Evolutionary conservation across 331 rosid species (phyloP), one percentile per base, ranked within the genome.

Genomic region (Dryas integrifolia): DNA sequence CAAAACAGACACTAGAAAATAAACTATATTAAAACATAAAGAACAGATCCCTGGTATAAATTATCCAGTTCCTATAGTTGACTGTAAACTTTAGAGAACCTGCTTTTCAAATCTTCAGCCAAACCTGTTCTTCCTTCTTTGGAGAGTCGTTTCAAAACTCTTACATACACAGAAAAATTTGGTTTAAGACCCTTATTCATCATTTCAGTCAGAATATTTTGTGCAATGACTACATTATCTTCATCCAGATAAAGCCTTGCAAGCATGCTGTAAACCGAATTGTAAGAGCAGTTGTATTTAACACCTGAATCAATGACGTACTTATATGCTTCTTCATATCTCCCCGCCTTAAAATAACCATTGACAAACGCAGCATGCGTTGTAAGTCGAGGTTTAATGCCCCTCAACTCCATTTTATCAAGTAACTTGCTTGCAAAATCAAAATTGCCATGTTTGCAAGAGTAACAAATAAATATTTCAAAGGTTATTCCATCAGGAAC

Each of bases 161-260:
- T 81, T 60, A 4, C 61, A 60, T 79, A 92, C 55, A 83, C 89
- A 0, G 84, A 53, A 72, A 76, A 79, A 47, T 84, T 67, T 55
- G 97, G 97, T 76, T 67, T 82, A 47, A 92, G 84, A 69, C 92
- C 98, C 65, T 38, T 89, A 60, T 79, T 78, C 79, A 88, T 87
- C 97, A 92, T 82, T 73, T 90, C 90, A 5, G 47, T 48, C 40
- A 92, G 82, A 80, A 88, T 72, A 65, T 63, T 80, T 10, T 62
- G 73, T 44, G 98, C 88, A 60, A 71, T 46, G 10, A 77, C 74
- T 47, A 77, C 72, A 39, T 83, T 74, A 45, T 86, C 92, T 62
- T 74, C 81, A 58, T 88, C 85, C 82, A 81, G 75, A 79, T 87
- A 76, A 80, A 90, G 97, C 47, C 78, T 74, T 58, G 93, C 96